Conservation (phyloP, 352 stramenopile species). For the Achlya hypogyna region DNA sequence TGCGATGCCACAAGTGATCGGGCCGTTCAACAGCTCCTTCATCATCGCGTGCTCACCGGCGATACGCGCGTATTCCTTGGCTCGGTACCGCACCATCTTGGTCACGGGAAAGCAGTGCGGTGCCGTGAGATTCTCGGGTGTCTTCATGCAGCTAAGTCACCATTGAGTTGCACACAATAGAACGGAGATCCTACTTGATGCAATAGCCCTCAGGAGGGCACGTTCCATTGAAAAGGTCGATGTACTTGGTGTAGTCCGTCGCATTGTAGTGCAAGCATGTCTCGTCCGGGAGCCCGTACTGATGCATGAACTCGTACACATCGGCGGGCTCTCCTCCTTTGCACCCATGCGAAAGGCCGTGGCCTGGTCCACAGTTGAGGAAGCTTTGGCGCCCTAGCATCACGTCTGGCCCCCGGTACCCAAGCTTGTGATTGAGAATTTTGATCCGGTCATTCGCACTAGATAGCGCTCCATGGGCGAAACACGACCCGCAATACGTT, state of each 20-base stretch:
- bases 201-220: constrained; percentile 68
- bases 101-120: constrained; percentile 62
- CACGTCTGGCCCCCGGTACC: constrained; percentile 54
- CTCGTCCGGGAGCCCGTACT: constrained; percentile 65
- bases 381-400: constrained; percentile 77
- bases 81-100: constrained; percentile 71
- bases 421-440: constrained; percentile 51
- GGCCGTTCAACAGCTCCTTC: constrained; percentile 71
- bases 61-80: constrained; percentile 58
- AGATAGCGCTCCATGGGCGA: constrained; percentile 61
- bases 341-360: constrained; percentile 54
- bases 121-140: constrained; percentile 33
- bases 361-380: constrained; percentile 66
- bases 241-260: constrained; percentile 74
- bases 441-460: constrained; percentile 76
- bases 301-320: constrained; percentile 74
- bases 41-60: constrained; percentile 73
- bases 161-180: constrained; percentile 4
- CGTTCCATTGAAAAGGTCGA: constrained; percentile 41
- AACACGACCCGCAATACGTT: constrained; percentile 84
- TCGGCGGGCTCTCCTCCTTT: constrained; percentile 59
- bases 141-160: constrained; percentile 69
- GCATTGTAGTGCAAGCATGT: constrained; percentile 75
- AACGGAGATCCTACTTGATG: constrained; percentile 55
- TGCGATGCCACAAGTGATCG: constrained; percentile 91